Evolutionary conservation across 2,329 filamentous ascomycete genomes (phyloP), one percentile per base, ranked within the genome.

Genomic region (Fusarium zealandicum): DNA sequence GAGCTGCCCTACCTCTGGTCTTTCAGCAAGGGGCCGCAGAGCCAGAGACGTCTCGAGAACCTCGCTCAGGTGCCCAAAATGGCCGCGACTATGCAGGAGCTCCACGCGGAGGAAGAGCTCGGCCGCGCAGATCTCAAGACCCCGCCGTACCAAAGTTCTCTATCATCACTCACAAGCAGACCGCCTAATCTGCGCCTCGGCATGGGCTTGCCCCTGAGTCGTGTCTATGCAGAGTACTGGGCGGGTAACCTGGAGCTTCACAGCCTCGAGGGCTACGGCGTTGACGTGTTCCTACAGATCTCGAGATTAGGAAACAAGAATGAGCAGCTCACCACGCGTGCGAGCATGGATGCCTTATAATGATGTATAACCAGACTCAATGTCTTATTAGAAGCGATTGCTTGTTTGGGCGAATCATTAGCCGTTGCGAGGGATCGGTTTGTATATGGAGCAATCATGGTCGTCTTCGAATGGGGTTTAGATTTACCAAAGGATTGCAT

Each of bases 141-240:
- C 5, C 77, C 77, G 4, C 68, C 68, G 16, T 77, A 77, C 59
- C 71, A 72, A 36, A 86, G 82, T 61, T 96, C 92, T 1, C 79
- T 99, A 20, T 86, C 89, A 10, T 88, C 90, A 2, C 79, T 99
- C 35, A 91, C 91, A 1, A 90, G 87, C 52, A 83, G 95, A 30
- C 91, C 92, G 14, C 93, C 95, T 0, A 89, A 96, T 70, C 78
- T 98, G 57, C 85, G 92, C 10, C 81, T 99, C 2, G 95, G 95
- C 4, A 96, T 99, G 82, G 95, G 95, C 1, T 75, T 99, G 44
- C 95, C 95, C 0, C 87, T 99, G 76, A 96, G 93, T 68, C 85
- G 92, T 57, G 90, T 98, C 3, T 99, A 98, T 73, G 92, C 93
- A 22, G 93, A 98, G 74, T 98, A 98, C 74, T 99, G 95, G 95